Conservation (phyloP, 345 rosid species). For the Euphorbia peplus region DNA sequence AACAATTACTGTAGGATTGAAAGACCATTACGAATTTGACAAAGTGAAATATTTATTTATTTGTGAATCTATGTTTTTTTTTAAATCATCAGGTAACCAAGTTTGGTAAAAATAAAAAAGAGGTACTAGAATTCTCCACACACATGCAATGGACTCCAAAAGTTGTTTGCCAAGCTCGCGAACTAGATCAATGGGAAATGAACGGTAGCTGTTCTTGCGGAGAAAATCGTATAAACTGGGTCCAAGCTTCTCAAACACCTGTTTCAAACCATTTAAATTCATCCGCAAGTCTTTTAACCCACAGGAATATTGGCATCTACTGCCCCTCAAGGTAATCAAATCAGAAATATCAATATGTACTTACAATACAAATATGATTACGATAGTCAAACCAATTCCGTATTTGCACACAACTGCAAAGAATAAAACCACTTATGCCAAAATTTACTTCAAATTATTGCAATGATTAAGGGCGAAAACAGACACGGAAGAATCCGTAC, state of each 20-base stretch:
- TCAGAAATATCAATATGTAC: slow-evolving; percentile 28
- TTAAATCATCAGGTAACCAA: slow-evolving; percentile 23
- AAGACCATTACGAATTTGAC: slow-evolving; percentile 2
- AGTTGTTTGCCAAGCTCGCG: slow-evolving; percentile 72
- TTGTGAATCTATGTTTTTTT: slow-evolving; percentile 18
- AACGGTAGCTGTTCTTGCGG: slow-evolving; percentile 59
- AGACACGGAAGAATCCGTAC: slow-evolving; percentile 22
- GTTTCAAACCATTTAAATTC: slow-evolving; percentile 39
- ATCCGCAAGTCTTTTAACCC: slow-evolving; percentile 32
- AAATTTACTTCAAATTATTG: slow-evolving; percentile 8
- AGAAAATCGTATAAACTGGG: slow-evolving; percentile 77
- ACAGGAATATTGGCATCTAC: slow-evolving; percentile 21
- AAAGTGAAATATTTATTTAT: slow-evolving; percentile 14
- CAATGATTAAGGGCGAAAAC: slow-evolving; percentile 26
- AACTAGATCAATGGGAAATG: slow-evolving; percentile 69
- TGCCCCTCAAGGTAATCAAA: slow-evolving; percentile 33
- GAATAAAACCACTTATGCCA: slow-evolving; percentile 24
- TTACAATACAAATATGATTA: slow-evolving; percentile 66
- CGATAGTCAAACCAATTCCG: slow-evolving; percentile 65
- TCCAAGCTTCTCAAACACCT: slow-evolving; percentile 87
- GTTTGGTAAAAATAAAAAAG: slow-evolving; percentile 38
- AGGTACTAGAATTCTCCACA: slow-evolving; percentile 55
- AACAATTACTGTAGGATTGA: slow-evolving; percentile 1
- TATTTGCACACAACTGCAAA: slow-evolving; percentile 64
- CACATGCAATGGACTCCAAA: slow-evolving; percentile 79